Percentiles rank a stretch among this genome's conserved stretches.
These are phyloP conservation scores for Allium cepa DNA, from an alignment of 106 monocot species.

Conservation along the genomic window DNA sequence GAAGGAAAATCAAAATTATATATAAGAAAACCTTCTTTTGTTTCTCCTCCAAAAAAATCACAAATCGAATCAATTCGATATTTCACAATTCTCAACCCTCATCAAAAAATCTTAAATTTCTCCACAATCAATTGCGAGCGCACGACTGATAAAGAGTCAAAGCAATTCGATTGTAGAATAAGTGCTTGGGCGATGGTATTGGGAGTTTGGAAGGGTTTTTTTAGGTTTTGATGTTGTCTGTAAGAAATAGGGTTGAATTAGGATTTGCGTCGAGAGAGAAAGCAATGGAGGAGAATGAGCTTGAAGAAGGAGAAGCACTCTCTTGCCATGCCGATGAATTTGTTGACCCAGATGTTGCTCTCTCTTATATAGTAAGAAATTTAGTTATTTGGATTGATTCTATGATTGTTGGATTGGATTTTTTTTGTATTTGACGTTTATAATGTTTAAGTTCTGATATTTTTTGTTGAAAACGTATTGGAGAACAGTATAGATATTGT, in stretches of 20 bases:
- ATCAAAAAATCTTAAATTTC: no score
- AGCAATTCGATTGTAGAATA: not conserved
- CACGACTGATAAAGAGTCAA: not conserved
- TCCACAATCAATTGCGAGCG: not conserved
- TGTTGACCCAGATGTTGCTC: conserved; percentile 36
- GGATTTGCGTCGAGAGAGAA: conserved; percentile 21
- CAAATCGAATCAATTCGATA: no score
- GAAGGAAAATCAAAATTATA: no score
- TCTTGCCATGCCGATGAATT: conserved; percentile 25
- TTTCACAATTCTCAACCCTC: no score
- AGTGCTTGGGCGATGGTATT: not conserved
- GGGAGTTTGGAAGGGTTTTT: conserved; percentile 3
- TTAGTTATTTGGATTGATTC: not conserved
- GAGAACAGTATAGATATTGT: no score
- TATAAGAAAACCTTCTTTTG: no score
- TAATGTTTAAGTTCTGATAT: no score
- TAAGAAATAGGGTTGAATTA: conserved; percentile 37
- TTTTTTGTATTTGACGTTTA: not conserved
- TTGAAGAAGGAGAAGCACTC: conserved; percentile 64
- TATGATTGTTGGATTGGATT: not conserved
- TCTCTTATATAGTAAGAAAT: conserved; percentile 57
- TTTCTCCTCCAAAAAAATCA: no score
- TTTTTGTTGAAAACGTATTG: no score
- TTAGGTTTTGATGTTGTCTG: conserved; percentile 26
- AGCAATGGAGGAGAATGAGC: conserved; percentile 58